Evolutionary conservation across 345 rosid species (phyloP).

Genomic region (Heritiera littoralis): DNA sequence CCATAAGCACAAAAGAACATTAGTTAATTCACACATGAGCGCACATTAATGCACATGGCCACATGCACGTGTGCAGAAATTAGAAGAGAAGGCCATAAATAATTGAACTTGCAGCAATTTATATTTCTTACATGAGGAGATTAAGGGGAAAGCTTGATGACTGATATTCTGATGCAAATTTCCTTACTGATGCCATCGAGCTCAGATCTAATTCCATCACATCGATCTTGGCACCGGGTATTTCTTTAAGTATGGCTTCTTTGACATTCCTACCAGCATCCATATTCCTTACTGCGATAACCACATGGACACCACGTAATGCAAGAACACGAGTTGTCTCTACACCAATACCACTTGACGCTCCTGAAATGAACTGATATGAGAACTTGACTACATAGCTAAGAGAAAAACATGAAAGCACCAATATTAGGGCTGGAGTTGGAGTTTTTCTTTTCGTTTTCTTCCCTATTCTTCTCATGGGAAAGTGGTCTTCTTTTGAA

Average conservation of each 20-base stretch:
- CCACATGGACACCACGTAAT: conserved; percentile 64
- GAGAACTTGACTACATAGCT: neutral
- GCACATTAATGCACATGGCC: neutral
- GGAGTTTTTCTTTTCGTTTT: neutral
- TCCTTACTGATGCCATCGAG: conserved; percentile 63
- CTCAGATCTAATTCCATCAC: conserved; percentile 79
- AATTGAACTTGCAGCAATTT: conserved; percentile 7
- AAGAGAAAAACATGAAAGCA: neutral
- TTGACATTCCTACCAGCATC: conserved; percentile 54
- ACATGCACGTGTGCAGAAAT: neutral
- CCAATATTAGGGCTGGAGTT: neutral
- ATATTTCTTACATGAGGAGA: conserved; percentile 47
- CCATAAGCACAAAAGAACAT: neutral
- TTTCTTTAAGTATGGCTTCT: conserved; percentile 54
- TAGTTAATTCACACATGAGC: neutral
- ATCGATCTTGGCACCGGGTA: conserved; percentile 59
- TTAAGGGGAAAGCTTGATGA: conserved; percentile 47
- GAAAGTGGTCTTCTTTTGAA: neutral
- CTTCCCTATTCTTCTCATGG: neutral
- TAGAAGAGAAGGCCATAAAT: neutral
- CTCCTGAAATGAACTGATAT: conserved; percentile 44
- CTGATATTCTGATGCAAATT: conserved; percentile 48
- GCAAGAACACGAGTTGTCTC: conserved; percentile 81
- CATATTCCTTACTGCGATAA: conserved; percentile 69
- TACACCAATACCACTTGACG: conserved; percentile 71